A percentile compares a stretch with the other conserved stretches of the same genome.
These are phyloP conservation scores for Leucocoprinus birnbaumii DNA, from an alignment of 768 basidiomycete species.

Conservation along the genomic window DNA sequence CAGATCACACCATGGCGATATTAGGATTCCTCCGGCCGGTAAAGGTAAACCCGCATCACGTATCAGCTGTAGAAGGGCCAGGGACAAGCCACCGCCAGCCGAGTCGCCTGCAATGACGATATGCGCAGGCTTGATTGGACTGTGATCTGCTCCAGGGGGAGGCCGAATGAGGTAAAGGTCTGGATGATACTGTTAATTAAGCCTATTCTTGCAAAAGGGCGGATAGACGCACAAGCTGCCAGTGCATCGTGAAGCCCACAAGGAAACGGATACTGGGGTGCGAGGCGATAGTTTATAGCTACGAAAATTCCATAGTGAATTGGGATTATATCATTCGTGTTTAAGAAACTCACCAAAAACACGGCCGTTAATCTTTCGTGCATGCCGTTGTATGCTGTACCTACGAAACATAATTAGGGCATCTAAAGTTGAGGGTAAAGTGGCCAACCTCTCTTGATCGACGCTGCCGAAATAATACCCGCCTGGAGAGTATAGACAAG, in stretches of 20 bases:
- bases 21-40: constrained; percentile 85
- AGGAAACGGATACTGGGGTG: constrained; percentile 97
- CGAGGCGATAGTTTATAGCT: constrained; percentile 84
- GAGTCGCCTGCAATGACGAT: constrained; percentile 91
- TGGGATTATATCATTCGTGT: neutral
- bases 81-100: constrained; percentile 84
- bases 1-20: constrained; percentile 91
- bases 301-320: constrained; percentile 15
- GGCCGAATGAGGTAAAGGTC: constrained; percentile 90
- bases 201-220: neutral
- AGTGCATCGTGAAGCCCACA: constrained; percentile 87
- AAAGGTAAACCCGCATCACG: constrained; percentile 79
- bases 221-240: constrained; percentile 71
- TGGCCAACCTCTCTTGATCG: constrained; percentile 63
- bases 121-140: constrained; percentile 73
- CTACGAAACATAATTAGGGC: constrained; percentile 25
- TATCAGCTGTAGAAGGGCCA: constrained; percentile 83
- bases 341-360: constrained; percentile 58
- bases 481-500: constrained; percentile 40
- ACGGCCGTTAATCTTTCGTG: constrained; percentile 90
- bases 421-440: neutral
- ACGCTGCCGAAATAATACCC: constrained; percentile 86
- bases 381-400: constrained; percentile 77
- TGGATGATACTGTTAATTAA: constrained; percentile 22
- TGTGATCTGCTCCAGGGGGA: constrained; percentile 74